Percentiles rank a stretch among this genome's conserved stretches.
Conservation (phyloP, 2,329 filamentous ascomycete genomes). For the Penicillium glabrum region DNA sequence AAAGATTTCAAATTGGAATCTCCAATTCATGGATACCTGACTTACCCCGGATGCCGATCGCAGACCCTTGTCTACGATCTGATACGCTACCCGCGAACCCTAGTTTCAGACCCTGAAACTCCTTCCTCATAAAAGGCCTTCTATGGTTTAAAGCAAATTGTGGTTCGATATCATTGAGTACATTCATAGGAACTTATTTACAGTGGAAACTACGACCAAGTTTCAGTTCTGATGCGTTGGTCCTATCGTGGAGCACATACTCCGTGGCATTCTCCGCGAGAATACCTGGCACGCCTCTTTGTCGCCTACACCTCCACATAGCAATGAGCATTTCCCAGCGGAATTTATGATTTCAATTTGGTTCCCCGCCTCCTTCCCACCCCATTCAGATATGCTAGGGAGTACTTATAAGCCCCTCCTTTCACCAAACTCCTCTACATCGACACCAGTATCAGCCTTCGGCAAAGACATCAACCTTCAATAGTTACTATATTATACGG, state of each 20-base stretch:
- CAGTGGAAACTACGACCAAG: background rate
- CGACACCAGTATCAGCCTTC: background rate
- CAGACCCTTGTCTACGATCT: background rate
- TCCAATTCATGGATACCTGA: background rate
- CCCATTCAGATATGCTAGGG: background rate
- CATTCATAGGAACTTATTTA: background rate
- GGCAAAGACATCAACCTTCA: too few species aligned
- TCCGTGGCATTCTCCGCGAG: slow-evolving; percentile 11
- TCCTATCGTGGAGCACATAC: slow-evolving; percentile 3
- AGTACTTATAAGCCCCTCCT: background rate
- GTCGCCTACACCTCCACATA: background rate
- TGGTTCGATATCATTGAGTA: background rate
- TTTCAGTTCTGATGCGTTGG: background rate
- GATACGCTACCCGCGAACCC: background rate
- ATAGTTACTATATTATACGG: background rate
- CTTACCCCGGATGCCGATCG: background rate
- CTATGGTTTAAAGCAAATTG: background rate
- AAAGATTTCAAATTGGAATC: background rate
- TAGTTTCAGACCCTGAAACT: background rate
- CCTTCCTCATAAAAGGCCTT: background rate
- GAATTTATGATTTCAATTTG: background rate
- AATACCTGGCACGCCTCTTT: background rate
- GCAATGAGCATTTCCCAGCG: background rate
- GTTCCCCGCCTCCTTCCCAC: background rate
- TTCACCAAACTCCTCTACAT: background rate